Evolutionary conservation across 1,284 basidiomycete genomes (phyloP).

Genomic region (Paramarasmius palmivorus): DNA sequence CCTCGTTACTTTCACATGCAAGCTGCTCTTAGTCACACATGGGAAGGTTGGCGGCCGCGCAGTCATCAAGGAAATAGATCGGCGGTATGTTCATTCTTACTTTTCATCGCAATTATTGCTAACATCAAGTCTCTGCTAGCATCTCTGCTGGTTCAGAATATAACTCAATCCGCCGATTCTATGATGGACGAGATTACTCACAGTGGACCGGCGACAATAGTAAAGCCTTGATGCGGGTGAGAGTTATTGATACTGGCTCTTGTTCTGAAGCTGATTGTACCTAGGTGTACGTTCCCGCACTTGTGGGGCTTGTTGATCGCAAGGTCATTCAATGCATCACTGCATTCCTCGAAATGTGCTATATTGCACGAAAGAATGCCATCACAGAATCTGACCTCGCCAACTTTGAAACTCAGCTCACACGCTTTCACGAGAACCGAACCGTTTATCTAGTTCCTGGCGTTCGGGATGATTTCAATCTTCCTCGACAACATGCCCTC

Average conservation of each 20-base stretch:
- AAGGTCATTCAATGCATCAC: conserved; percentile 18
- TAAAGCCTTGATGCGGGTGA: conserved; percentile 28
- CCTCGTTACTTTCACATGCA: conserved; percentile 22
- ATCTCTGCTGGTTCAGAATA: conserved; percentile 17
- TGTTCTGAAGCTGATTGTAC: neutral
- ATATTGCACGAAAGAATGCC: conserved; percentile 23
- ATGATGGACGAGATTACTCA: conserved; percentile 25
- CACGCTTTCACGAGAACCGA: conserved; percentile 29
- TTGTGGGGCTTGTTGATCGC: conserved; percentile 17
- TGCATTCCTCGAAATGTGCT: conserved; percentile 29
- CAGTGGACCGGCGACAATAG: conserved; percentile 31
- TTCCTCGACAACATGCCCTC: conserved; percentile 27
- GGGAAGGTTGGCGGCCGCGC: conserved; percentile 8
- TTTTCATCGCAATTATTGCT: neutral
- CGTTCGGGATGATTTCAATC: conserved; percentile 19
- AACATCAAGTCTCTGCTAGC: neutral
- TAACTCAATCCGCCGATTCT: conserved; percentile 25
- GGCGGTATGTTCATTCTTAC: conserved; percentile 15
- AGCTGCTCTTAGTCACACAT: conserved; percentile 20
- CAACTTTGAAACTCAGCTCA: conserved; percentile 23
- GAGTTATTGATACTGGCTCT: no score
- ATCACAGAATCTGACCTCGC: conserved; percentile 24
- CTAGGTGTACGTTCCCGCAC: conserved; percentile 24
- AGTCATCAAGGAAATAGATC: conserved; percentile 27
- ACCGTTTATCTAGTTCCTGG: conserved; percentile 28